These are phyloP conservation scores for Kwoniella bestiolae DNA, from an alignment of 768 basidiomycete species.

Conservation along the genomic window DNA sequence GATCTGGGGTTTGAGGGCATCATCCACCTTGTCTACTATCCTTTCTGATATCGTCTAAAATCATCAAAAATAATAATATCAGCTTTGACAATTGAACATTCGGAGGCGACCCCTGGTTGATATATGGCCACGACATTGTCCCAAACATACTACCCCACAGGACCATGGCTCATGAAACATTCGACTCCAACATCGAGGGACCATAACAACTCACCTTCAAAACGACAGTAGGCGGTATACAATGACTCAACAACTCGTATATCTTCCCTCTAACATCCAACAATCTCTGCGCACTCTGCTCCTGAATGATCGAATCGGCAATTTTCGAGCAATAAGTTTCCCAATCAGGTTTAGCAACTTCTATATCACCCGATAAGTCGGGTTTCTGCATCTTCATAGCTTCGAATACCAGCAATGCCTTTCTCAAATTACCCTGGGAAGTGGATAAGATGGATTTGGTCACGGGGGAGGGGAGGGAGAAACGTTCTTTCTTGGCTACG, in stretches of 20 bases:
- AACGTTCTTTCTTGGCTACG: conserved; percentile 78
- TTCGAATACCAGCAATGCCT: conserved; percentile 91
- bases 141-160: too few relatives aligned
- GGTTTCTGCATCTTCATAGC: conserved; percentile 96
- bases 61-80: conserved; percentile 5
- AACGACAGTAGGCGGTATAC: conserved; percentile 90
- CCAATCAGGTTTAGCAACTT: conserved; percentile 98
- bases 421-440: conserved; percentile 86
- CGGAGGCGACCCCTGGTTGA: too few relatives aligned
- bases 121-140: too few relatives aligned
- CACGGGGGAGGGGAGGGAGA: conserved; percentile 78
- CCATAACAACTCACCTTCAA: conserved; percentile 69
- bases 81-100: not conserved
- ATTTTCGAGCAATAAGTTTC: conserved; percentile 94
- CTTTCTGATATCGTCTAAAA: conserved; percentile 84
- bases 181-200: not conserved
- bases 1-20: conserved; percentile 84
- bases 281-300: conserved; percentile 85
- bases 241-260: conserved; percentile 94
- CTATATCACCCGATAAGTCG: conserved; percentile 76
- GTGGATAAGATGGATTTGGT: conserved; percentile 76
- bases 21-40: conserved; percentile 85
- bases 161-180: not conserved
- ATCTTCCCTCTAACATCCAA: conserved; percentile 91
- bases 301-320: conserved; percentile 82